phyloP scores from a whole-genome alignment of 2,329 filamentous ascomycete genomes.

The Magnaporthiopsis rhizophila region DNA sequence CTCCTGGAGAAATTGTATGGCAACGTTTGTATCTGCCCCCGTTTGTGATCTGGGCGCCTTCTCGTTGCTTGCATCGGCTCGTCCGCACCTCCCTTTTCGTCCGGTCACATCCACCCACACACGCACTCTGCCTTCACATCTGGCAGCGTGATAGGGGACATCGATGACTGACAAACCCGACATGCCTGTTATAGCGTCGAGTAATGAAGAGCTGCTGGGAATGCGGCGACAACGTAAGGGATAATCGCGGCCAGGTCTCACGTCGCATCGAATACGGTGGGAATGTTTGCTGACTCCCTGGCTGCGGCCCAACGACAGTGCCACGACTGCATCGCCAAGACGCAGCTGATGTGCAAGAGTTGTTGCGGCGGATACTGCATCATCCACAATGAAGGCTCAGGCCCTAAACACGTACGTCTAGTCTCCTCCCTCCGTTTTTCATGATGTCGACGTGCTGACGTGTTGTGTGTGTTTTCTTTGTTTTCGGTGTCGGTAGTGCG shows the following conservation, averaged over 20 bases:
- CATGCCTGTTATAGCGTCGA: constrained; percentile 31
- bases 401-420: constrained; percentile 45
- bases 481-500: background rate
- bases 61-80: background rate
- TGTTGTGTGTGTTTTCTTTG: background rate
- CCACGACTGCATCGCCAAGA: constrained; percentile 61
- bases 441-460: background rate
- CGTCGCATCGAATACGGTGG: background rate
- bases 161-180: constrained; percentile 8
- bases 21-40: constrained; percentile 14
- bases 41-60: background rate
- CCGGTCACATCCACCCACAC: too few relatives aligned
- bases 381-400: constrained; percentile 75
- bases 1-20: constrained; percentile 14
- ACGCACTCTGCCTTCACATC: too few relatives aligned
- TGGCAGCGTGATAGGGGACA: background rate
- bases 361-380: constrained; percentile 79
- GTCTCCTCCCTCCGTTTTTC: too few relatives aligned
- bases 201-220: constrained; percentile 73
- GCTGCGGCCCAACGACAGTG: constrained; percentile 44
- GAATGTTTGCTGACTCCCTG: background rate
- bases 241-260: background rate
- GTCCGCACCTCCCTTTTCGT: too few relatives aligned
- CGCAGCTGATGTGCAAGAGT: constrained; percentile 61
- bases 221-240: constrained; percentile 68